Evolutionary conservation across 1,284 basidiomycete genomes (phyloP), one percentile per base, ranked within the genome.

Genomic region (Ceraceosorus guamensis): DNA sequence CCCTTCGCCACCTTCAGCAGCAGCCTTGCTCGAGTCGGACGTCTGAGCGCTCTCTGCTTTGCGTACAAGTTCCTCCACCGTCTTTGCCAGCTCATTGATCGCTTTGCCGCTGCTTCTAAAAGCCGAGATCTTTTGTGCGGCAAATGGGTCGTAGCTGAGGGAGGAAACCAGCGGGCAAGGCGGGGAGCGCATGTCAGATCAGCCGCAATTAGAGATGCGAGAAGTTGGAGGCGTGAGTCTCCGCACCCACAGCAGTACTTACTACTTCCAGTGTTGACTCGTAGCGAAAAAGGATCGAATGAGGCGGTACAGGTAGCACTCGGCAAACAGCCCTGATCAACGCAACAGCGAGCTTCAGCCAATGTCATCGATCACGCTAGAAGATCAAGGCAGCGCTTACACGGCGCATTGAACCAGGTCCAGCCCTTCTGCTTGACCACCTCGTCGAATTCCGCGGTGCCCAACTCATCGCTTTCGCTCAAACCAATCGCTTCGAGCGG

Each of bases 381-480:
- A 14, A 13, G 37, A 32, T 50, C 11, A 33, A 24, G 10, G 14
- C 5, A 32, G 50, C 24, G 24, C 24, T 47, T 56, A 70, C 92
- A 97, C 4, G 91, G 88, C 6, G 88, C 85, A 1, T 83, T 87
- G 74, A 91, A 91, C 93, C 93, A 98, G 0, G 86, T 88, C 65
- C 85, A 81, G 60, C 83, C 45, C 10, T 65, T 47, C 14, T 56
- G 53, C 6, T 62, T 48, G 34, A 75, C 62, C 46, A 58, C 52
- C 10, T 48, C 33, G 46, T 75, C 66, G 50, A 68, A 74, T 16
- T 64, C 60, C 24, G 62, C 59, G 14, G 83, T 77, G 47, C 86
- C 87, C 1, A 86, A 86, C 66, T 93, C 91, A 11, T 10, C 54
- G 41, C 3, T 11, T 24, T 24, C 24, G 24, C 24, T 24, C 24